Conservation (phyloP, 2,329 filamentous ascomycete genomes). For the Rutstroemia sp. region DNA sequence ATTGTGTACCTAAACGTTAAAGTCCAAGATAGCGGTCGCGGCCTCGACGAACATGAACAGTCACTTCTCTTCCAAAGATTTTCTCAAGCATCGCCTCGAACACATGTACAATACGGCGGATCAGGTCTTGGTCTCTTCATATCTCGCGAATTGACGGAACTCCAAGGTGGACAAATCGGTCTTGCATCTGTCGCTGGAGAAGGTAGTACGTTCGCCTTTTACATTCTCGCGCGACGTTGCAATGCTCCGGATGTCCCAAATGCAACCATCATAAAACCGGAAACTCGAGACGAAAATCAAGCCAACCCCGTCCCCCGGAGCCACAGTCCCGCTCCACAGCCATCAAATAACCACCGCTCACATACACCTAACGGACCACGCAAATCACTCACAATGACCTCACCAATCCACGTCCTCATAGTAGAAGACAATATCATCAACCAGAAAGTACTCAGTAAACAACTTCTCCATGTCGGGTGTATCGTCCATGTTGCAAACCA, state of each 20-base stretch:
- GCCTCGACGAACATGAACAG: constrained; percentile 63
- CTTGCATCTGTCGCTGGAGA: constrained; percentile 60
- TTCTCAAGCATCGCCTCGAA: constrained; percentile 62
- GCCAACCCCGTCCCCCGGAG: constrained; percentile 2
- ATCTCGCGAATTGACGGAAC: constrained; percentile 67
- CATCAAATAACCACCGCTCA: not conserved
- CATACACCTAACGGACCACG: not conserved
- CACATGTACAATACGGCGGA: constrained; percentile 72
- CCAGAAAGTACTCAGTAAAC: constrained; percentile 34
- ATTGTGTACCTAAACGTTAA: constrained; percentile 65
- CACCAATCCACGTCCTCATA: constrained; percentile 36
- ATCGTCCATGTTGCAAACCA: constrained; percentile 45
- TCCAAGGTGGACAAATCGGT: constrained; percentile 75
- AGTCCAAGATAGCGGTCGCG: constrained; percentile 71
- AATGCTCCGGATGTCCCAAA: not conserved
- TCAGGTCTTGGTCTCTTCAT: constrained; percentile 76
- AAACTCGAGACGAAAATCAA: not conserved
- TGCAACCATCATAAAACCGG: not conserved
- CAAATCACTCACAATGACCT: not conserved
- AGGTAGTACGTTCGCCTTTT: constrained; percentile 72
- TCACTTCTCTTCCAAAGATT: constrained; percentile 72
- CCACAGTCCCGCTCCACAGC: not conserved
- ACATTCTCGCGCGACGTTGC: constrained; percentile 38
- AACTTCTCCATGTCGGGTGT: constrained; percentile 39
- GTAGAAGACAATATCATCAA: constrained; percentile 57